Evolutionary conservation across 169 alveolate genomes (phyloP).

Genomic region (Eimeria falciformis): DNA sequence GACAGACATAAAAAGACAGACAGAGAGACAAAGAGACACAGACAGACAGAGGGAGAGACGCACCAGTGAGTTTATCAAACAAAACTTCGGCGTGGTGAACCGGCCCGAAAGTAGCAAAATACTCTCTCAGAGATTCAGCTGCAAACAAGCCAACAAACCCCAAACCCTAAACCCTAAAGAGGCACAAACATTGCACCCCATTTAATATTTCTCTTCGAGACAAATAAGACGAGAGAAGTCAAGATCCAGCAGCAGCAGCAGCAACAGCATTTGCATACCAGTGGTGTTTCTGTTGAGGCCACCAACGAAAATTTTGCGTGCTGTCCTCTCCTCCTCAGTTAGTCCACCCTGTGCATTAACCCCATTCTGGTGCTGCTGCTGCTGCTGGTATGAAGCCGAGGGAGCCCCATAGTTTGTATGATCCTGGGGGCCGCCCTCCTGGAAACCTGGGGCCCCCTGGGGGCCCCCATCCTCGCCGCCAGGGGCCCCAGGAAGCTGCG

Average conservation of each 20-base stretch:
- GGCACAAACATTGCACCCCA: not conserved
- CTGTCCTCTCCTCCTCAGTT: slow-evolving; percentile 1
- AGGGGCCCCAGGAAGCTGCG: not conserved
- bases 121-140: not conserved
- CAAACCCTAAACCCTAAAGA: not conserved
- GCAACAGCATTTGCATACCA: not conserved
- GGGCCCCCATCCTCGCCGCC: not conserved
- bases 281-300: slow-evolving; percentile 48
- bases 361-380: not conserved
- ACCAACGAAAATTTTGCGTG: slow-evolving; percentile 48
- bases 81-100: not conserved
- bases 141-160: not conserved
- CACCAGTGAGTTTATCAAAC: not conserved
- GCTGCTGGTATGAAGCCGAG: slow-evolving; percentile 1
- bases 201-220: not conserved
- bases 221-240: not conserved
- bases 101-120: not conserved
- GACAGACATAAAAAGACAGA: no score
- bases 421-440: not conserved
- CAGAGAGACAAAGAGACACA: no score
- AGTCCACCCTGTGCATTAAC: not conserved
- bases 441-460: not conserved
- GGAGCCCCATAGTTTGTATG: not conserved
- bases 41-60: not conserved
- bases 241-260: slow-evolving; percentile 6